Base-by-base conservation (phyloP, 2,329 filamentous ascomycete genomes). In the Diplodia intermedia region DNA sequence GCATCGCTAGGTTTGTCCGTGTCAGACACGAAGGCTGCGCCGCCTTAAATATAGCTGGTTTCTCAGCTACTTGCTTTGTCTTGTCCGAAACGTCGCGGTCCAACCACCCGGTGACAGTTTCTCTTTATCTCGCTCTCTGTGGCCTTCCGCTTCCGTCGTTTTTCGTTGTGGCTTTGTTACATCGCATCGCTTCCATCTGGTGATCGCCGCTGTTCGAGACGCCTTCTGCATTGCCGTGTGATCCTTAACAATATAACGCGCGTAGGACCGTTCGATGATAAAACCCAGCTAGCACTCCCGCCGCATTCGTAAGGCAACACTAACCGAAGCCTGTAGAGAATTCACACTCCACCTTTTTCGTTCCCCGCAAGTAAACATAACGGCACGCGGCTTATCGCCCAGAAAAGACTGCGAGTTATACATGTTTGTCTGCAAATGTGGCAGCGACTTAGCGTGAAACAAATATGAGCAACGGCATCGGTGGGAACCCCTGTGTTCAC, bases 1-100 rank as follows among this genome's bases (percentile, higher is more conserved):
- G 60, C 60, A 62, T 50, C 60, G 26, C 43, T 20, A 14, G 40
- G 14, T 38, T 61, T 61, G 57, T 43, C 36, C 23, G 55, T 57
- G 57, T 62, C 57, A 62, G 57, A 62, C 43, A 50, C 57, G 57
- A 50, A 62, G 33, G 36, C 55, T 57, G 29, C 36, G 55, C 20
- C 20, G 14, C 33, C 20, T 7, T 31, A 47, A 26, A 49, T 61
- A 61, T 49, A 61, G 38, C 49, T 12, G 5, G n/a, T 56, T 18
- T 15, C 53, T 36, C 49, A 52, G 23, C 49, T 9, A 20, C 4
- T 56, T 26, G 18, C 56, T 60, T 60, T 60, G 33, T 33, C 56
- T 23, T 49, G 57, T 20, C 23, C 20, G 12, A 62, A 15, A n/a
- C 43, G 60, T 62, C 49, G 29, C 57, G 20, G 14, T 18, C 56